A percentile compares a stretch with the other conserved stretches of the same genome.
Conservation (phyloP, 176 grass and related monocot genomes). For the Luzula sylvatica region DNA sequence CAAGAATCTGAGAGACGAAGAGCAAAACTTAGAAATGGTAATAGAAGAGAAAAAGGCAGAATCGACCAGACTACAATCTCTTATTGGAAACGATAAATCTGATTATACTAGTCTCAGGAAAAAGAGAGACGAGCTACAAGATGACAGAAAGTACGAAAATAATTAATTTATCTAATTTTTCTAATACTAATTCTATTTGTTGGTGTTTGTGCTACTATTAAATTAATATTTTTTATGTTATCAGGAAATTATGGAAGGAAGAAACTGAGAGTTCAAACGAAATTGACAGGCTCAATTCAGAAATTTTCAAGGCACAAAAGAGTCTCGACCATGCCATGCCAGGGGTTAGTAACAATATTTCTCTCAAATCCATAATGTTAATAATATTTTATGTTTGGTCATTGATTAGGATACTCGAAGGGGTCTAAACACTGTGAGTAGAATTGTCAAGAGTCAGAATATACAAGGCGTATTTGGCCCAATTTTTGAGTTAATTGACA, state of each 20-base stretch:
- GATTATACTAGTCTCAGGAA: constrained; percentile 48
- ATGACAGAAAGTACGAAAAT: constrained; percentile 74
- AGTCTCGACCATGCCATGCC: constrained; percentile 84
- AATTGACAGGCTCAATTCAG: constrained; percentile 56
- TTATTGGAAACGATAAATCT: constrained; percentile 44
- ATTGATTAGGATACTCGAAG: constrained; percentile 84
- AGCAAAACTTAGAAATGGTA: constrained; percentile 39
- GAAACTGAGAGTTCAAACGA: constrained; percentile 71
- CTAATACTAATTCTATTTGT: too few relatives aligned
- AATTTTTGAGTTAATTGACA: constrained; percentile 86
- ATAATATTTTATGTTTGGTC: constrained; percentile 5
- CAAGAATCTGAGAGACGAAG: constrained; percentile 76
- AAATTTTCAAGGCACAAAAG: constrained; percentile 82
- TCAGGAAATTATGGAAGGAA: constrained; percentile 85
- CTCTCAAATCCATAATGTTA: neutral
- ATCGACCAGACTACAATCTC: constrained; percentile 40
- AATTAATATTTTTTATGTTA: too few relatives aligned
- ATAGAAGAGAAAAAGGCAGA: constrained; percentile 57
- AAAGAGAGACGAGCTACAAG: constrained; percentile 84
- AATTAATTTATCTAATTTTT: constrained; percentile 6
- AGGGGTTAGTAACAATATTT: constrained; percentile 40
- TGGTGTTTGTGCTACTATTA: too few relatives aligned
- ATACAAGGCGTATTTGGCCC: constrained; percentile 89
- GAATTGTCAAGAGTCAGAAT: constrained; percentile 65
- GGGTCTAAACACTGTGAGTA: constrained; percentile 92